phyloP scores from a whole-genome alignment of 2,329 filamentous ascomycete genomes.

The Nemania sp. region DNA sequence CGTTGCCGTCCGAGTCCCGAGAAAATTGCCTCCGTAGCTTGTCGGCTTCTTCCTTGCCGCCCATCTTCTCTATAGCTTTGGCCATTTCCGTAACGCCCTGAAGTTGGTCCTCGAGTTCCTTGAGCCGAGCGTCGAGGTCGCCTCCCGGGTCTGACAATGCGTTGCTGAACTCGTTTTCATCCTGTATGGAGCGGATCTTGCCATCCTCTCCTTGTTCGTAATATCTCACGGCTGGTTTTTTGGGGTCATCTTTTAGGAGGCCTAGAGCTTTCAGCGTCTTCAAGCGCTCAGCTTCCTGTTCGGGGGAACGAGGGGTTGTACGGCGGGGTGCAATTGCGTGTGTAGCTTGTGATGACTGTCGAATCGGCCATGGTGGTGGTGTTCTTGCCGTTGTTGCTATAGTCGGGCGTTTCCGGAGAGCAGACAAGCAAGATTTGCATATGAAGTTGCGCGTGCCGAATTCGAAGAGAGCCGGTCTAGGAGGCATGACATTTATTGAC shows the following conservation, averaged over 20 bases:
- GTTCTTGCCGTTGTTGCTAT: conserved; percentile 23
- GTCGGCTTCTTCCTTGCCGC: conserved; percentile 49
- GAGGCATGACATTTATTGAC: conserved; percentile 45
- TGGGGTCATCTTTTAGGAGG: conserved; percentile 42
- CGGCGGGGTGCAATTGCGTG: conserved; percentile 34
- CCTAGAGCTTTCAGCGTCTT: conserved; percentile 48
- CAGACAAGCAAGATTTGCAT: conserved; percentile 49
- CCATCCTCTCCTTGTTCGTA: conserved; percentile 62
- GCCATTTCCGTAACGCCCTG: conserved; percentile 44
- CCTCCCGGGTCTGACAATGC: conserved; percentile 55
- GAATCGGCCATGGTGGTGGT: conserved; percentile 47
- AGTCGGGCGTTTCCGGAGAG: conserved; percentile 42
- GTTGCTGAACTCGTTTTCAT: conserved; percentile 57
- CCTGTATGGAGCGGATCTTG: conserved; percentile 54
- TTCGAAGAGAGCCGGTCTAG: conserved; percentile 44
- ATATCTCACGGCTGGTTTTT: conserved; percentile 55
- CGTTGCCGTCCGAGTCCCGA: conserved; percentile 6
- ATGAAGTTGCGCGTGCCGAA: conserved; percentile 46
- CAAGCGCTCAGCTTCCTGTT: conserved; percentile 48
- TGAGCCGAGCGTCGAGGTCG: conserved; percentile 53
- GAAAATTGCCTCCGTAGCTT: conserved; percentile 47
- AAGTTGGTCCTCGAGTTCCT: conserved; percentile 55
- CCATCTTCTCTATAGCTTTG: conserved; percentile 46
- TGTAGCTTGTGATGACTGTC: conserved; percentile 44
- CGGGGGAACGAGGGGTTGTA: conserved; percentile 38